A percentile compares a stretch with the other conserved stretches of the same genome.
phyloP scores from a whole-genome alignment of 768 basidiomycete species.

The Imleria badia region DNA sequence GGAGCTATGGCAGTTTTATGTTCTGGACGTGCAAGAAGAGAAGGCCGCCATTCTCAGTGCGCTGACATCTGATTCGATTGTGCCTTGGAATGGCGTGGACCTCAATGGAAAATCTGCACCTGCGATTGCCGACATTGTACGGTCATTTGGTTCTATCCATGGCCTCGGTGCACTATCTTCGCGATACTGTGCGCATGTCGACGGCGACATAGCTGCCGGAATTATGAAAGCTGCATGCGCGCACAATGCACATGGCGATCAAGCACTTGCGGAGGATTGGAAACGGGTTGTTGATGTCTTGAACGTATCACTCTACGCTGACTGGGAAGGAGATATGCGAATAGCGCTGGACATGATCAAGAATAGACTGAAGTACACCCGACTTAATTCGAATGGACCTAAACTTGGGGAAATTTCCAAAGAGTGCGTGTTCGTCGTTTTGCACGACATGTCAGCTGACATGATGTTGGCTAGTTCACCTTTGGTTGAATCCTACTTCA shows the following conservation, averaged over 20 bases:
- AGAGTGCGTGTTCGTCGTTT: conserved; percentile 48
- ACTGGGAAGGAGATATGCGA: conserved; percentile 82
- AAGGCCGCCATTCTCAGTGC: conserved; percentile 47
- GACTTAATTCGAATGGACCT: conserved; percentile 82
- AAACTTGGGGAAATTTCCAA: conserved; percentile 76
- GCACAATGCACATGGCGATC: conserved; percentile 43
- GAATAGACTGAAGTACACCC: conserved; percentile 74
- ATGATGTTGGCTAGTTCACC: conserved; percentile 55
- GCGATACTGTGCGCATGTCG: conserved; percentile 66
- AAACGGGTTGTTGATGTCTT: conserved; percentile 75
- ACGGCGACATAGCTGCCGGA: conserved; percentile 66
- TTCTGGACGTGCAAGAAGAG: conserved; percentile 72
- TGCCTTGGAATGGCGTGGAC: conserved; percentile 60
- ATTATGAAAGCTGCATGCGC: conserved; percentile 69
- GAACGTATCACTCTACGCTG: conserved; percentile 84
- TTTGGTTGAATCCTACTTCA: conserved; percentile 91
- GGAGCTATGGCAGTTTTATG: conserved; percentile 93
- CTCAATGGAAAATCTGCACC: conserved; percentile 57
- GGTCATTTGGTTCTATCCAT: conserved; percentile 50
- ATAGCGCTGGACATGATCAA: conserved; percentile 72
- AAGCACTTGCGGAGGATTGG: conserved; percentile 71
- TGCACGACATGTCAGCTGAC: conserved; percentile 8
- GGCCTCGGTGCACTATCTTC: conserved; percentile 61
- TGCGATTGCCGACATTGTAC: conserved; percentile 67
- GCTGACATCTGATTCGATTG: conserved; percentile 35